Conservation (phyloP, 1,139 yeast species). For the Blastobotrys serpentis region DNA sequence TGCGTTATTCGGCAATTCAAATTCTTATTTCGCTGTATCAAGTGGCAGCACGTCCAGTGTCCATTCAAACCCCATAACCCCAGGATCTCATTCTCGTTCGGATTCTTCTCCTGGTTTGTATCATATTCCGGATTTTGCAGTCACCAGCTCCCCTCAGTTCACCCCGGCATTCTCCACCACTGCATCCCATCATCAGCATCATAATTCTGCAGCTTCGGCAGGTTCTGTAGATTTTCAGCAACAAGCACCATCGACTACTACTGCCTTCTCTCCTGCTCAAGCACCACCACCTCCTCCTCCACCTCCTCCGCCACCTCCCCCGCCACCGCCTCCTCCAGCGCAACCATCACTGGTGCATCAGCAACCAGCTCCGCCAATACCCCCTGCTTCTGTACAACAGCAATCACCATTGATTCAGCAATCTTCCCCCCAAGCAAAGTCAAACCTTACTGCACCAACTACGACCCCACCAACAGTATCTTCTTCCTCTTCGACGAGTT, state of each 20-base stretch:
- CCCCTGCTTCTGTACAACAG: constrained; percentile 7
- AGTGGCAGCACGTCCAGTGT: background rate
- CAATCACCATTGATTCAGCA: background rate
- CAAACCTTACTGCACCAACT: background rate
- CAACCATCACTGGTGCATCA: constrained; percentile 8
- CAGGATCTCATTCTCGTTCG: background rate
- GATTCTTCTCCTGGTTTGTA: constrained; percentile 5
- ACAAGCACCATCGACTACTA: constrained; percentile 6
- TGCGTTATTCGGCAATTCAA: background rate
- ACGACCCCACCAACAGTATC: constrained; percentile 2
- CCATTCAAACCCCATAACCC: constrained; percentile 2
- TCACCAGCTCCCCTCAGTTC: constrained; percentile 1
- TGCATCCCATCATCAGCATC: background rate
- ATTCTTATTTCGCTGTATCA: constrained; percentile 1
- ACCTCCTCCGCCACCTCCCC: background rate
- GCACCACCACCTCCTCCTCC: constrained; percentile 12
- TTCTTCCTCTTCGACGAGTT: background rate
- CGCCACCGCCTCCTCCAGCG: background rate
- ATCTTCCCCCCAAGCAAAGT: background rate
- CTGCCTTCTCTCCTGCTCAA: constrained; percentile 8
- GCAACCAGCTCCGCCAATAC: background rate
- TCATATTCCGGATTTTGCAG: background rate
- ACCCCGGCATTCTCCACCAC: too few relatives aligned
- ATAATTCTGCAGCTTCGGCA: too few relatives aligned
- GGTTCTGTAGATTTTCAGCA: background rate